A percentile compares a stretch with the other conserved stretches of the same genome.
phyloP scores from a whole-genome alignment of 139 green algal species.

The Medakamo hakoo region DNA sequence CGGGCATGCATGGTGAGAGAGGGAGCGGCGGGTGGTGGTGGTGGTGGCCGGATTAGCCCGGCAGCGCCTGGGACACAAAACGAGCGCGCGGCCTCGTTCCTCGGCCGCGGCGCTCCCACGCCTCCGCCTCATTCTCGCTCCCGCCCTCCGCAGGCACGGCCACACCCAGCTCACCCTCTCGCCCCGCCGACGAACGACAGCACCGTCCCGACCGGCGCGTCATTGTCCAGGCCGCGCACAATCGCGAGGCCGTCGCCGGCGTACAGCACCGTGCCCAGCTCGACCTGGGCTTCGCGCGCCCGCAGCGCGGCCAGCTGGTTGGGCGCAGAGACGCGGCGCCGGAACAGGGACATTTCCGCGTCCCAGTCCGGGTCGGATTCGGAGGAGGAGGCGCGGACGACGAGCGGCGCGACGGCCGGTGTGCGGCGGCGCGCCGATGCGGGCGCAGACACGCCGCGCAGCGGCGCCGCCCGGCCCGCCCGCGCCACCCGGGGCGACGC shows the following conservation, averaged over 20 bases:
- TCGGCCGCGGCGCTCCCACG: too few species aligned
- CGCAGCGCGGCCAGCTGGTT: constrained; percentile 66
- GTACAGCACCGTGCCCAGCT: constrained; percentile 59
- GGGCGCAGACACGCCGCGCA: too few species aligned
- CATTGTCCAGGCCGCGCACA: constrained; percentile 64
- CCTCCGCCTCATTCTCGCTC: neutral
- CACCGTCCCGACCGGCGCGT: constrained; percentile 57
- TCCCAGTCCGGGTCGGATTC: constrained; percentile 58
- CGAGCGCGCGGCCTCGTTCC: too few species aligned
- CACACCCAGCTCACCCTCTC: constrained; percentile 39
- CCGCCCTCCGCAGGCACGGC: neutral
- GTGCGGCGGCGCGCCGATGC: neutral
- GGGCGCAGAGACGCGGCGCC: constrained; percentile 43
- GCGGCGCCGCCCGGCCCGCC: too few species aligned
- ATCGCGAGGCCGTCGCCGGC: constrained; percentile 47
- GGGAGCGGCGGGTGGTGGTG: neutral
- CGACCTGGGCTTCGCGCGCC: constrained; percentile 49
- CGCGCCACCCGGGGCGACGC: too few species aligned
- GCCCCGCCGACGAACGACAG: constrained; percentile 61
- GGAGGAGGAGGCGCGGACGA: neutral
- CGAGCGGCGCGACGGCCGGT: neutral
- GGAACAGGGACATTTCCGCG: constrained; percentile 69
- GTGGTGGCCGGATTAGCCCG: neutral
- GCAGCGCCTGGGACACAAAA: too few species aligned
- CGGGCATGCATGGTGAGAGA: neutral